Conservation (phyloP, 108 stramenopile genomes). For the Cyclotella kingstonii region DNA sequence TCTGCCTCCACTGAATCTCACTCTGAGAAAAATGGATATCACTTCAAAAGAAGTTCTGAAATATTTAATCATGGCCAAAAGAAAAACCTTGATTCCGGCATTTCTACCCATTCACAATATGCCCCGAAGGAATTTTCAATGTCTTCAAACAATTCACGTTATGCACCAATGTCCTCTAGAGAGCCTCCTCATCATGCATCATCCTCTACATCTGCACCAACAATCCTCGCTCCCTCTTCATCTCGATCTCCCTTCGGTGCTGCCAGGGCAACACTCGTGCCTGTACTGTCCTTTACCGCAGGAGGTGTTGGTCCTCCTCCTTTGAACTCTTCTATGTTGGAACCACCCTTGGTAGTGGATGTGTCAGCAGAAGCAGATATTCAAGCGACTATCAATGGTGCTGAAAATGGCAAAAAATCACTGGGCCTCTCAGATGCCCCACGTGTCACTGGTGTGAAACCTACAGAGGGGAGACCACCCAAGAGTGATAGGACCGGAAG, state of each 20-base stretch:
- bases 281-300: background rate
- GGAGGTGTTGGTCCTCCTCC: background rate
- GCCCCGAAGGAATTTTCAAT: background rate
- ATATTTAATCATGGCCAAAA: background rate
- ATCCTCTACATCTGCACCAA: background rate
- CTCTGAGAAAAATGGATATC: slow-evolving; percentile 2
- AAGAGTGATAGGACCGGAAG: no score
- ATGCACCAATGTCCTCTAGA: background rate
- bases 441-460: no score
- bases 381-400: no score
- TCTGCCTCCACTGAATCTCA: background rate
- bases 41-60: slow-evolving; percentile 9
- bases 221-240: background rate
- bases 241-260: slow-evolving; percentile 12
- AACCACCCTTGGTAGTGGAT: slow-evolving; percentile 9
- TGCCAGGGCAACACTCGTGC: slow-evolving; percentile 8
- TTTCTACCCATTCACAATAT: background rate
- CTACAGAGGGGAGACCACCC: no score
- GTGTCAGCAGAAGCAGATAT: background rate
- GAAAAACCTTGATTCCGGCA: background rate
- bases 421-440: no score
- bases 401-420: no score
- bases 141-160: background rate
- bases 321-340: no score
- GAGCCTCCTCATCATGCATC: background rate